Evolutionary conservation across 345 rosid genomes (phyloP).

Genomic region (Corchorus olitorius): DNA sequence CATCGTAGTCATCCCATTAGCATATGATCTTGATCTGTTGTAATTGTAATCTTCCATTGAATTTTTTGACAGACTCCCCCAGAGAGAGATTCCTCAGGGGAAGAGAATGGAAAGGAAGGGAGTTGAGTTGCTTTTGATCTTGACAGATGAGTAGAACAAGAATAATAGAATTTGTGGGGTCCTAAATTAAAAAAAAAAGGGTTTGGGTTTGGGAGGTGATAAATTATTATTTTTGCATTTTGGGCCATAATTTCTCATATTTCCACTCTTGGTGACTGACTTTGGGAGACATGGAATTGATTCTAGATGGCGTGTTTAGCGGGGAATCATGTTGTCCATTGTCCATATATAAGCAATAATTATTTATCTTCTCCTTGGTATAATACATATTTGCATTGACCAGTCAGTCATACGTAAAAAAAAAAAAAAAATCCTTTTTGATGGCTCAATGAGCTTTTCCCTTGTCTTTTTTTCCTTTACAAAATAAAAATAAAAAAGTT

Average conservation of each 20-base stretch:
- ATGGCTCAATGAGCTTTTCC: background rate
- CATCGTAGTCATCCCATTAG: constrained; percentile 41
- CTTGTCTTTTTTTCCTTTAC: background rate
- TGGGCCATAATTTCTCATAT: background rate
- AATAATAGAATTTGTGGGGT: constrained; percentile 28
- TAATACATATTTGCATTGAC: constrained; percentile 15
- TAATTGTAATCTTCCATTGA: constrained; percentile 67
- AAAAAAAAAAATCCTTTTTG: background rate
- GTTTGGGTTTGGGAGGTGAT: background rate
- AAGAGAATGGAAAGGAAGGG: background rate
- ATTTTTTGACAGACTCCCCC: background rate
- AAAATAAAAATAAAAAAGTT: background rate
- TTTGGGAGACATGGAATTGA: background rate
- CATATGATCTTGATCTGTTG: constrained; percentile 58
- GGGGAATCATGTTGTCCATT: constrained; percentile 28
- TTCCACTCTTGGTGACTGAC: background rate
- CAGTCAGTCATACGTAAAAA: background rate
- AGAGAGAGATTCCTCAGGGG: constrained; percentile 4
- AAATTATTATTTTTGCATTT: background rate
- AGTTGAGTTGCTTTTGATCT: constrained; percentile 21
- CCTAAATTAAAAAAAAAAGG: background rate
- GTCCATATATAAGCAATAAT: constrained; percentile 12
- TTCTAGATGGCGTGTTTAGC: constrained; percentile 27
- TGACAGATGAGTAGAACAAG: constrained; percentile 15
- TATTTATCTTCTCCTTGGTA: background rate